Percentiles rank a stretch among this genome's conserved stretches.
Evolutionary conservation across 2,329 filamentous ascomycete species (phyloP).

Genomic region (Neurospora sp.): DNA sequence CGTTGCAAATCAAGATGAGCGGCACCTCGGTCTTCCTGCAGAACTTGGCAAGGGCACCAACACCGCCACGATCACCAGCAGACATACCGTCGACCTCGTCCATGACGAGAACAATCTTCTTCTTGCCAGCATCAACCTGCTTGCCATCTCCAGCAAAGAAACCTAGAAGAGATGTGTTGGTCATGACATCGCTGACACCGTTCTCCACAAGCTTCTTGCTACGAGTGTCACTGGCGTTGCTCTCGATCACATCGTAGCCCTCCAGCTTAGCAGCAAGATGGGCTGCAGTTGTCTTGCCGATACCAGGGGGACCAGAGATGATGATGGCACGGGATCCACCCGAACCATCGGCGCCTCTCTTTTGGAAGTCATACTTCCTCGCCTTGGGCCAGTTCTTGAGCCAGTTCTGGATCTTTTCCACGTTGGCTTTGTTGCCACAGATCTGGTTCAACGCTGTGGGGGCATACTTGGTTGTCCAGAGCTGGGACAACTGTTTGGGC

Average conservation of each 20-base stretch:
- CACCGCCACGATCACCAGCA: slow-evolving; percentile 88
- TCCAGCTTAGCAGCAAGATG: slow-evolving; percentile 89
- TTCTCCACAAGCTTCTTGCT: slow-evolving; percentile 93
- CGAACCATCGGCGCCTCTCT: slow-evolving; percentile 73
- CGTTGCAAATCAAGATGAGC: slow-evolving; percentile 96
- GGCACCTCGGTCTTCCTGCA: slow-evolving; percentile 94
- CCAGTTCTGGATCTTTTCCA: slow-evolving; percentile 87
- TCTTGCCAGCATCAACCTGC: slow-evolving; percentile 69
- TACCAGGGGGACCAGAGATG: slow-evolving; percentile 88
- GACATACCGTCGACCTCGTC: slow-evolving; percentile 99
- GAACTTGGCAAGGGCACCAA: slow-evolving; percentile 85
- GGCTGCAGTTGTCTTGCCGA: slow-evolving; percentile 94
- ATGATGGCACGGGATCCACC: slow-evolving; percentile 84
- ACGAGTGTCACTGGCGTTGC: slow-evolving; percentile 88
- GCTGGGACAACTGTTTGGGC: slow-evolving; percentile 44
- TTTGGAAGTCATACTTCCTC: slow-evolving; percentile 72
- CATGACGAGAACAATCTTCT: slow-evolving; percentile 95
- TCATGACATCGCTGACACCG: slow-evolving; percentile 80
- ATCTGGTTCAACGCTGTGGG: slow-evolving; percentile 78
- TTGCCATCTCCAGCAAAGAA: slow-evolving; percentile 83
- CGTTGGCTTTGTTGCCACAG: slow-evolving; percentile 84
- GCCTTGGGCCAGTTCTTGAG: slow-evolving; percentile 71
- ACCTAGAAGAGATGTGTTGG: slow-evolving; percentile 84
- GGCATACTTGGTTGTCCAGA: slow-evolving; percentile 95
- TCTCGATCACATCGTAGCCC: slow-evolving; percentile 88